Evolutionary conservation across 1,284 basidiomycete genomes (phyloP).

Genomic region (Heterobasidion occidentale): DNA sequence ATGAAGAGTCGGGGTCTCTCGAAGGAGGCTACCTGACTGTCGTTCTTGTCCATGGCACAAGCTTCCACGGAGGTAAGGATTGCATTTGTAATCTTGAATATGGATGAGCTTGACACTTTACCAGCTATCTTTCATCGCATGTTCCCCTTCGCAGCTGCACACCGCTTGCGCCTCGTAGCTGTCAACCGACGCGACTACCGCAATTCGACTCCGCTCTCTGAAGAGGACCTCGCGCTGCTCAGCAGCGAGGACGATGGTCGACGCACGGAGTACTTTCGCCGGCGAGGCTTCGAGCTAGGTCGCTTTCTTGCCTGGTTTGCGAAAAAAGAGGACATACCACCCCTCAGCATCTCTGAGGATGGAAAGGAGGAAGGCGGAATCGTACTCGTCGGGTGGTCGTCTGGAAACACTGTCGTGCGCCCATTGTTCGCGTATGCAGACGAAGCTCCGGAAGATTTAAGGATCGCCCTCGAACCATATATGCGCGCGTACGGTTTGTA

Average conservation of each 20-base stretch:
- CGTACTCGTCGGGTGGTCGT: background rate
- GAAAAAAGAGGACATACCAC: constrained; percentile 6
- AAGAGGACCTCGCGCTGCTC: constrained; percentile 7
- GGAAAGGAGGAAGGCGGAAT: background rate
- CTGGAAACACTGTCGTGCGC: constrained; percentile 24
- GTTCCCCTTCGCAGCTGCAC: constrained; percentile 9
- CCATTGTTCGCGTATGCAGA: background rate
- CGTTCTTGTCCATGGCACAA: constrained; percentile 16
- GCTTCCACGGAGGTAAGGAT: constrained; percentile 10
- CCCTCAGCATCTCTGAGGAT: too few species aligned
- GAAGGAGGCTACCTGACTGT: constrained; percentile 12
- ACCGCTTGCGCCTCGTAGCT: constrained; percentile 12
- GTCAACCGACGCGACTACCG: constrained; percentile 16
- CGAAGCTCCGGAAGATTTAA: background rate
- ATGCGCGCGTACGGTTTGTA: background rate
- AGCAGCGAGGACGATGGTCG: background rate
- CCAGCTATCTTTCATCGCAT: constrained; percentile 14
- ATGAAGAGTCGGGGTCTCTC: constrained; percentile 14
- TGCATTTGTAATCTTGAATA: too few species aligned
- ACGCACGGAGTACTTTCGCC: background rate
- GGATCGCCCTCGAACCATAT: background rate
- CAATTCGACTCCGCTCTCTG: constrained; percentile 12
- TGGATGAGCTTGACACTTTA: too few species aligned
- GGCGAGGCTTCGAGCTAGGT: constrained; percentile 8
- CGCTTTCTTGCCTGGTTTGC: constrained; percentile 12